A percentile compares a stretch with the other conserved stretches of the same genome.
Evolutionary conservation across 2,329 filamentous ascomycete genomes (phyloP).

Genomic region (Alternaria novae-zelandiae): DNA sequence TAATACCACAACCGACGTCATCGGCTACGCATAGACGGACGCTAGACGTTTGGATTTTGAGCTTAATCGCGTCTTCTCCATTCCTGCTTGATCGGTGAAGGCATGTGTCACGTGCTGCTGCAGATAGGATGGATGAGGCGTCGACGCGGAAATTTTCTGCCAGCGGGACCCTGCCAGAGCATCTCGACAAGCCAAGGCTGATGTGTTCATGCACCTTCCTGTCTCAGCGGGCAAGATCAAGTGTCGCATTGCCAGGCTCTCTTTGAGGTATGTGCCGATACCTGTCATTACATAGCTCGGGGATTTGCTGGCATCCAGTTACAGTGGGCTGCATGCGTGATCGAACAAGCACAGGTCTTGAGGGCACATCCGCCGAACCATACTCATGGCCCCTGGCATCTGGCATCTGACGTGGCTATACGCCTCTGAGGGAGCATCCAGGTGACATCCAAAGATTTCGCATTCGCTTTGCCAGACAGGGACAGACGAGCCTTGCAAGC

Average conservation of each 20-base stretch:
- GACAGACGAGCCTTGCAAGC: background rate
- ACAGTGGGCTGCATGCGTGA: background rate
- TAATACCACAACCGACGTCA: conserved; percentile 5
- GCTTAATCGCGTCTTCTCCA: background rate
- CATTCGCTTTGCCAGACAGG: background rate
- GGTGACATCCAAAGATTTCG: background rate
- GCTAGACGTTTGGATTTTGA: background rate
- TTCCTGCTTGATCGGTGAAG: background rate
- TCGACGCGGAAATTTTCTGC: background rate
- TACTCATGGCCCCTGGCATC: background rate
- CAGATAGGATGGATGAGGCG: background rate
- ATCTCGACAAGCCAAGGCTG: background rate
- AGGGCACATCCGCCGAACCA: background rate
- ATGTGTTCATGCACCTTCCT: background rate
- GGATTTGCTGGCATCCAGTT: background rate
- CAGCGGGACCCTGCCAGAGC: background rate
- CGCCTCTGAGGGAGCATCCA: background rate
- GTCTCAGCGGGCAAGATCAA: background rate
- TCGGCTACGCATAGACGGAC: conserved; percentile 7
- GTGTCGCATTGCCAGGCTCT: background rate
- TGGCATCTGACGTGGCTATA: background rate
- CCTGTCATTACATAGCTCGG: background rate
- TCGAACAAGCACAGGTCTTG: background rate
- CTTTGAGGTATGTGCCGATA: background rate
- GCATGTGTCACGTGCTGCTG: conserved; percentile 8